Evolutionary conservation across 148 eudicot genomes (phyloP).

Genomic region (Cornus controversa): DNA sequence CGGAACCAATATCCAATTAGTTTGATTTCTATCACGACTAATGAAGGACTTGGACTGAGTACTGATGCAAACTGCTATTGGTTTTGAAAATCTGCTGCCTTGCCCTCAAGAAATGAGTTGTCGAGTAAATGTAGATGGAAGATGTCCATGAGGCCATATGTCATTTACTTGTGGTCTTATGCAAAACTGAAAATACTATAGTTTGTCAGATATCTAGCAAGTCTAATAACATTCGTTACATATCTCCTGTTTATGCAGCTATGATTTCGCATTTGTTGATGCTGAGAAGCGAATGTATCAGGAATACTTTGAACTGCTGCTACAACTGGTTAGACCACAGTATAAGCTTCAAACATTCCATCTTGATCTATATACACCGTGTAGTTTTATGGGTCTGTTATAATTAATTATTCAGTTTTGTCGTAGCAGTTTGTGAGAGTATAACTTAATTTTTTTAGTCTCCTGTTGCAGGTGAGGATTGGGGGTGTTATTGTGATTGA

Average conservation of each 20-base stretch:
- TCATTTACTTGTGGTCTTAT: neutral
- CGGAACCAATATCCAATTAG: too few relatives aligned
- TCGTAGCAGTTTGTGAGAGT: neutral
- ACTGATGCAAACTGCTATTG: neutral
- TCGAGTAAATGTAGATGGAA: neutral
- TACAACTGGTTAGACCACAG: slow-evolving; percentile 58
- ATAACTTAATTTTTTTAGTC: slow-evolving; percentile 15
- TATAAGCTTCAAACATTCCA: neutral
- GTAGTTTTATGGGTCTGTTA: neutral
- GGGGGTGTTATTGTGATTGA: slow-evolving; percentile 89
- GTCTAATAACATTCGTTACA: neutral
- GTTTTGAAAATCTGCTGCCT: neutral
- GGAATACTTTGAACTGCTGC: slow-evolving; percentile 76
- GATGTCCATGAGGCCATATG: neutral
- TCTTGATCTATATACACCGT: neutral
- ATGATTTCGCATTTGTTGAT: slow-evolving; percentile 93
- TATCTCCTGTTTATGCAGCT: slow-evolving; percentile 41
- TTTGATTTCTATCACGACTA: too few relatives aligned
- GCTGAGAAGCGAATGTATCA: slow-evolving; percentile 89
- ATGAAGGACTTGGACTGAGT: too few relatives aligned
- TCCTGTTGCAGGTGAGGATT: slow-evolving; percentile 58
- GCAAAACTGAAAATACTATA: neutral
- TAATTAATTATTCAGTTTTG: neutral
- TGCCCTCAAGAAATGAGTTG: neutral
- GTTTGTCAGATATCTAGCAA: neutral